Percentiles rank a stretch among this genome's conserved stretches.
Conservation (phyloP, 352 stramenopile species). For the Phytophthora meadii region DNA sequence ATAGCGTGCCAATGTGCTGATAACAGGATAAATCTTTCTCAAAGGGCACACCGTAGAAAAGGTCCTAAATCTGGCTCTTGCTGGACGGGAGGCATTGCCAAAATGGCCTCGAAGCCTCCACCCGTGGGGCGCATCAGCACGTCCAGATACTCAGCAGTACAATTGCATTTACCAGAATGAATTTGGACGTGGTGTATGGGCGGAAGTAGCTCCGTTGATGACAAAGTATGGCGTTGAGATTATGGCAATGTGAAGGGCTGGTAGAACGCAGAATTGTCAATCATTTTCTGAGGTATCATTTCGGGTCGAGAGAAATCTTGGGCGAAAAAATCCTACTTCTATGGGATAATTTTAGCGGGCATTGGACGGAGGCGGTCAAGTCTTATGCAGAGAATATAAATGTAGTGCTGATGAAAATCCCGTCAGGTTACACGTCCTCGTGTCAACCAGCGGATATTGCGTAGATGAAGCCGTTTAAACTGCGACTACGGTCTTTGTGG, state of each 20-base stretch:
- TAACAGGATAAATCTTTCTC: too few species aligned
- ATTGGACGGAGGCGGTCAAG: neutral
- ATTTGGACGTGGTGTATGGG: conserved; percentile 29
- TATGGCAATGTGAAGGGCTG: conserved; percentile 29
- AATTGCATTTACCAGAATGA: conserved; percentile 21
- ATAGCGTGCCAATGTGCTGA: too few species aligned
- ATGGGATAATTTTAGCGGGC: neutral
- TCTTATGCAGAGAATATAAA: conserved; percentile 3
- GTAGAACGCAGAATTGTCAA: conserved; percentile 18
- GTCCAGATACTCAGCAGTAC: neutral
- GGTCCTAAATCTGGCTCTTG: too few species aligned
- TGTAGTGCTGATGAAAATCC: conserved; percentile 12
- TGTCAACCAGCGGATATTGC: conserved; percentile 22
- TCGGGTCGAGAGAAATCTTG: neutral
- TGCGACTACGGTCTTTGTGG: neutral
- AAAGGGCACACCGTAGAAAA: too few species aligned
- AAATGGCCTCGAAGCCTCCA: too few species aligned
- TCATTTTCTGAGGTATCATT: conserved; percentile 10
- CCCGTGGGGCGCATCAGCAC: too few species aligned
- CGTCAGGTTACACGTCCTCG: conserved; percentile 9
- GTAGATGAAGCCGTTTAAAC: conserved; percentile 26
- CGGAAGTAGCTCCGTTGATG: conserved; percentile 8
- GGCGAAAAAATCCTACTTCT: neutral
- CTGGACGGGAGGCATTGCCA: too few species aligned
- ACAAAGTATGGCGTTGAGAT: conserved; percentile 11